Conservation (phyloP, 352 stramenopile genomes). For the Globisporangium mamillatum region DNA sequence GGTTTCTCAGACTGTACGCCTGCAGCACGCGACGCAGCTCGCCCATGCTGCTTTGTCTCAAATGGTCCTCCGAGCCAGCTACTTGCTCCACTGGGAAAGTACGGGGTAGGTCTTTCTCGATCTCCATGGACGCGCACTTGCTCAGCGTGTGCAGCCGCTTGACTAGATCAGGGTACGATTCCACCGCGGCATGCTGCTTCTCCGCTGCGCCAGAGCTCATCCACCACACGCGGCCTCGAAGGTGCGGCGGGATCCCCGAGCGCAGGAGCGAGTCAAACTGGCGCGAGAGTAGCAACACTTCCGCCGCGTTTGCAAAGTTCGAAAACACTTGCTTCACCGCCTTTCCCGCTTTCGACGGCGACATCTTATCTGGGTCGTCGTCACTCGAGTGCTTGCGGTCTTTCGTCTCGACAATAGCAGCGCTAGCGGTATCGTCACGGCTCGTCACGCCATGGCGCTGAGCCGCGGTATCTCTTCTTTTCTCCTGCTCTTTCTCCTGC, state of each 20-base stretch:
- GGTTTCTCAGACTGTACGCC: conserved; percentile 84
- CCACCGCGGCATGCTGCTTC: conserved; percentile 32
- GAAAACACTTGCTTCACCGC: conserved; percentile 50
- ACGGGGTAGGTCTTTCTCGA: conserved; percentile 86
- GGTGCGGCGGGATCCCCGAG: conserved; percentile 55
- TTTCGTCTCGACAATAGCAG: not conserved
- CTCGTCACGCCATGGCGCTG: not conserved
- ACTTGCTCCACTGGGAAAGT: conserved; percentile 60
- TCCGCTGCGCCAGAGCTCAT: conserved; percentile 68
- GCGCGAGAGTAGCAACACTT: conserved; percentile 44
- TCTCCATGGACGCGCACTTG: conserved; percentile 74
- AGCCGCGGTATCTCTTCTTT: not conserved
- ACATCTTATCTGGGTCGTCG: conserved; percentile 20
- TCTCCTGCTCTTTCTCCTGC: not conserved
- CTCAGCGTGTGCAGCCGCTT: conserved; percentile 51
- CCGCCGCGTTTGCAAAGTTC: conserved; percentile 47
- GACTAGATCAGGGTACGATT: conserved; percentile 61
- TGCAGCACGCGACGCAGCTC: conserved; percentile 80
- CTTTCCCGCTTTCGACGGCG: conserved; percentile 25
- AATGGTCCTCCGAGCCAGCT: conserved; percentile 18
- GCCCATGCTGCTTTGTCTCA: conserved; percentile 35
- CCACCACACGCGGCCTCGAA: conserved; percentile 81
- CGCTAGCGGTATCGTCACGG: not conserved
- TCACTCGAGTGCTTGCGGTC: not conserved
- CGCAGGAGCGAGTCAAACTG: conserved; percentile 70